A percentile compares a stretch with the other conserved stretches of the same genome.
These are phyloP conservation scores for Collybiopsis confluens DNA, from an alignment of 768 basidiomycete species.

Conservation along the genomic window DNA sequence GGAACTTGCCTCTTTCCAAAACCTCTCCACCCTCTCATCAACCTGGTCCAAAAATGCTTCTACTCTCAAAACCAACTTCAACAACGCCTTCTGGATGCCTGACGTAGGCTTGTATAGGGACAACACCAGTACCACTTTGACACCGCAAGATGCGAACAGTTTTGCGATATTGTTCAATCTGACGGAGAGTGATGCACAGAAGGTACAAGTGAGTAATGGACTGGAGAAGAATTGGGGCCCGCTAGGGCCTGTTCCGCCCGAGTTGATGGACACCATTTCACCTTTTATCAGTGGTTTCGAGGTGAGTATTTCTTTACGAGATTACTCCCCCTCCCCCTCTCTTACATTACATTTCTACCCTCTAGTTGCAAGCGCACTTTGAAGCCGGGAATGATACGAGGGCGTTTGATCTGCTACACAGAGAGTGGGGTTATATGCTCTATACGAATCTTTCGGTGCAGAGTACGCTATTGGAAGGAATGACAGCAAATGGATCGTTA, in stretches of 20 bases:
- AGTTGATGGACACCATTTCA: conserved; percentile 54
- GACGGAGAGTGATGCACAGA: conserved; percentile 35
- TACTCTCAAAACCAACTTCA: conserved; percentile 43
- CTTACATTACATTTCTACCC: too few relatives aligned
- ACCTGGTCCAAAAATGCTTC: conserved; percentile 44
- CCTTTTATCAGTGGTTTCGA: conserved; percentile 59
- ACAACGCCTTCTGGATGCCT: conserved; percentile 48
- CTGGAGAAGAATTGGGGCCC: conserved; percentile 49
- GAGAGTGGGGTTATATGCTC: conserved; percentile 61
- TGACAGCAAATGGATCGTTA: conserved; percentile 53
- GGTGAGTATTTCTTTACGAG: conserved; percentile 24
- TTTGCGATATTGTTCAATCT: conserved; percentile 52
- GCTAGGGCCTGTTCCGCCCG: conserved; percentile 48
- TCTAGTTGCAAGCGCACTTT: conserved; percentile 56
- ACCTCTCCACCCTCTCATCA: conserved; percentile 26
- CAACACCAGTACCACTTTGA: conserved; percentile 47
- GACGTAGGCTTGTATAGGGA: conserved; percentile 48
- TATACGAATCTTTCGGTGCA: conserved; percentile 51
- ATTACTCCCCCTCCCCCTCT: neutral
- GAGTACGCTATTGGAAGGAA: conserved; percentile 55
- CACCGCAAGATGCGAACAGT: conserved; percentile 56
- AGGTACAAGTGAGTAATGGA: conserved; percentile 39
- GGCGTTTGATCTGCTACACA: conserved; percentile 48
- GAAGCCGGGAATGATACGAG: conserved; percentile 44
- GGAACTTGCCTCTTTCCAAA: conserved; percentile 38